phyloP scores from a whole-genome alignment of 2,329 filamentous ascomycete genomes.

The Plectosphaerella plurivora region DNA sequence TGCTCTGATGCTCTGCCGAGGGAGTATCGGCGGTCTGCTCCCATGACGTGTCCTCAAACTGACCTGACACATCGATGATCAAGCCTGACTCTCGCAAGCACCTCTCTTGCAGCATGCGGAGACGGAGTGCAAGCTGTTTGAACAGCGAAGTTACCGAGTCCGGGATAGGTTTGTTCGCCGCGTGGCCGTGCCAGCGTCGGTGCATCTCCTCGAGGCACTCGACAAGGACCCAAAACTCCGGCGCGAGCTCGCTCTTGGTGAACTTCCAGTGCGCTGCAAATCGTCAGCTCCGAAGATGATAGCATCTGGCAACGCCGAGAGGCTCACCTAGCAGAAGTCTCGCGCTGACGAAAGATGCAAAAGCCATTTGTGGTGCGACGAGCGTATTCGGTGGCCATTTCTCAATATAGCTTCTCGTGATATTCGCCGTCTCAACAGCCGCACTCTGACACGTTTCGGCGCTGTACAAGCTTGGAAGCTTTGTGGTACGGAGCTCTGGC shows the following conservation, averaged over 20 bases:
- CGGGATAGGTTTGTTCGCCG: conserved; percentile 2
- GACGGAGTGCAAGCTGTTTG: conserved; percentile 14
- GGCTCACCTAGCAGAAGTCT: conserved; percentile 28
- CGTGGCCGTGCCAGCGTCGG: conserved; percentile 18
- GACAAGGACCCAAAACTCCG: conserved; percentile 22
- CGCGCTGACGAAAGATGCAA: conserved; percentile 38
- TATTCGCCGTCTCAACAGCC: conserved; percentile 37
- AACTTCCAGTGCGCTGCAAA: conserved; percentile 21
- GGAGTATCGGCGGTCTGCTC: background rate
- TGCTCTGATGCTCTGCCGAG: background rate
- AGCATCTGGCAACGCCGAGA: too few species aligned
- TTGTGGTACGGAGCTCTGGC: conserved; percentile 19
- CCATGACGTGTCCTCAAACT: conserved; percentile 3
- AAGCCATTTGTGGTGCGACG: conserved; percentile 32
- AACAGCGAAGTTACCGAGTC: conserved; percentile 10
- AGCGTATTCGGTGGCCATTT: conserved; percentile 19
- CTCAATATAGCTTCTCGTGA: conserved; percentile 37
- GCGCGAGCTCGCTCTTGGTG: conserved; percentile 11
- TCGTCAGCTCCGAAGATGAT: background rate
- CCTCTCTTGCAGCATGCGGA: conserved; percentile 8
- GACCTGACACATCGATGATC: conserved; percentile 13
- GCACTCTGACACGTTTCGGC: conserved; percentile 42
- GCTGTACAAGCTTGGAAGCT: conserved; percentile 35
- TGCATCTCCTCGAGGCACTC: conserved; percentile 23
- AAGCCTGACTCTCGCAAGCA: conserved; percentile 8